These are phyloP conservation scores for Suillus lakei DNA, from an alignment of 768 basidiomycete species.

Conservation along the genomic window DNA sequence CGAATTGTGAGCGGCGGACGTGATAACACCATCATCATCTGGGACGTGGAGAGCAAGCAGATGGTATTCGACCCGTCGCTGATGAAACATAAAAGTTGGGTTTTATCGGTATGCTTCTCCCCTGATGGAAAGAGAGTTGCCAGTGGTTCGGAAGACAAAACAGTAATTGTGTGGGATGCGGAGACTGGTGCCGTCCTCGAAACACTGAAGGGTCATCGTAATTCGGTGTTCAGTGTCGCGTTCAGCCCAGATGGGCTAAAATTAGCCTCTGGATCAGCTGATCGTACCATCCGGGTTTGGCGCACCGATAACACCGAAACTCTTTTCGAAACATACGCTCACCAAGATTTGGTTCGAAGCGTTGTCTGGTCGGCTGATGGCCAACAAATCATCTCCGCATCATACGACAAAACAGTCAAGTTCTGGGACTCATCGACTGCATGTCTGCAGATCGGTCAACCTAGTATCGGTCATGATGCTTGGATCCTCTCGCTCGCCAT, in stretches of 20 bases:
- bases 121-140: constrained; percentile 16
- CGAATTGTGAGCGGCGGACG: constrained; percentile 12
- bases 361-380: neutral
- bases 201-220: neutral
- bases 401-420: neutral
- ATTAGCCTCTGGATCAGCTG: constrained; percentile 33
- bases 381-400: neutral
- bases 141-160: constrained; percentile 9
- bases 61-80: constrained; percentile 23
- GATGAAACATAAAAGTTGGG: constrained; percentile 14
- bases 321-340: constrained; percentile 14
- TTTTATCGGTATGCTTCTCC: constrained; percentile 22
- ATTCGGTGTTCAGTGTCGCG: constrained; percentile 24
- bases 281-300: constrained; percentile 21
- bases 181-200: constrained; percentile 9
- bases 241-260: constrained; percentile 49
- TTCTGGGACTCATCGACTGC: constrained; percentile 5
- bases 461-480: neutral
- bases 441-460: neutral
- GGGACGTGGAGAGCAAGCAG: constrained; percentile 33
- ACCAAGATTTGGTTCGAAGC: neutral
- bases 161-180: neutral
- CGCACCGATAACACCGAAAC: neutral
- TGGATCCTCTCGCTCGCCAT: neutral
- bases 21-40: constrained; percentile 18